Conservation (phyloP, 1,139 yeast species). For the Blastobotrys apis region DNA sequence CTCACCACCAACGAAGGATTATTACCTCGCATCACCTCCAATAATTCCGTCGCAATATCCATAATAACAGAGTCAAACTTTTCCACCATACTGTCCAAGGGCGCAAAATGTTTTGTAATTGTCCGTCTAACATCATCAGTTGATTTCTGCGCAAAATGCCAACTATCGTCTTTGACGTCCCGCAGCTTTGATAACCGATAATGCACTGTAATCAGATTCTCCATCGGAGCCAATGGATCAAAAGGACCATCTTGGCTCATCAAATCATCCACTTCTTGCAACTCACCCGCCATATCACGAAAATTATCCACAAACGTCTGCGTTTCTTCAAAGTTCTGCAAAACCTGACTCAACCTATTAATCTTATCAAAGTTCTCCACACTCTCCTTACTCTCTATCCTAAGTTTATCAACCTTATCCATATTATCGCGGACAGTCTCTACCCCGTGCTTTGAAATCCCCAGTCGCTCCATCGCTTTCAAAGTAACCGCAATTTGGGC, state of each 20-base stretch:
- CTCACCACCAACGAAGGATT: slow-evolving; percentile 67
- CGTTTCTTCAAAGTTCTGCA: slow-evolving; percentile 70
- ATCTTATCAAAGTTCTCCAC: slow-evolving; percentile 54
- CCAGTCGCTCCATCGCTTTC: slow-evolving; percentile 34
- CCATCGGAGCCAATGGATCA: slow-evolving; percentile 52
- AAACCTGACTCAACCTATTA: slow-evolving; percentile 57
- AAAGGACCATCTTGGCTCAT: slow-evolving; percentile 53
- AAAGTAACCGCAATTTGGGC: slow-evolving; percentile 54
- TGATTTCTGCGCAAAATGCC: slow-evolving; percentile 48
- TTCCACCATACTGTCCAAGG: slow-evolving; percentile 47
- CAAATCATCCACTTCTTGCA: slow-evolving; percentile 48
- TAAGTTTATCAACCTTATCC: slow-evolving; percentile 28
- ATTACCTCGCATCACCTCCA: slow-evolving; percentile 66
- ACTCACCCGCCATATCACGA: slow-evolving; percentile 48
- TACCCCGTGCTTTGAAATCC: slow-evolving; percentile 30
- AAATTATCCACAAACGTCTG: slow-evolving; percentile 63
- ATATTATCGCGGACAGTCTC: slow-evolving; percentile 31
- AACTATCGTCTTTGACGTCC: slow-evolving; percentile 74
- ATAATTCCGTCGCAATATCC: slow-evolving; percentile 55
- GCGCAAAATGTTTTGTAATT: slow-evolving; percentile 54
- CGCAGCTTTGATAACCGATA: slow-evolving; percentile 64
- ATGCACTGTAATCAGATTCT: slow-evolving; percentile 63
- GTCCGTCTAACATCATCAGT: slow-evolving; percentile 71
- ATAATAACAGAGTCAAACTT: slow-evolving; percentile 64
- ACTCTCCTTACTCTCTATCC: slow-evolving; percentile 31